Evolutionary conservation across 1,284 basidiomycete genomes (phyloP), one percentile per base, ranked within the genome.

Genomic region (Malassezia sp.): DNA sequence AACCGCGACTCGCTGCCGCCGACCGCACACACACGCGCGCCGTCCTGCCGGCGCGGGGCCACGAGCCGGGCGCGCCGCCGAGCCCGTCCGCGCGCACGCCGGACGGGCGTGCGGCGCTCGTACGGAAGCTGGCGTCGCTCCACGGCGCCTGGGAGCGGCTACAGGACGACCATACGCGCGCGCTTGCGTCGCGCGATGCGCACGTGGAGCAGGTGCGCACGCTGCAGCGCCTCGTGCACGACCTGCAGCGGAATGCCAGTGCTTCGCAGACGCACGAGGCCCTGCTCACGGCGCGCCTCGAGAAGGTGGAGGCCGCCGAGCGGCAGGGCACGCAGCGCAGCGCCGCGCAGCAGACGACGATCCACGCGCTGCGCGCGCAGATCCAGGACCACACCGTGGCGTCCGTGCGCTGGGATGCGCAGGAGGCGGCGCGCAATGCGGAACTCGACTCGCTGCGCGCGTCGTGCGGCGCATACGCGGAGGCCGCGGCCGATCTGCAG

Each of bases 161-260:
- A 8, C 44, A 52, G 21, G 18, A 15, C 12, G 45, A 48, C 17
- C 35, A 47, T 26, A 35, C 42, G 11, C 9, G 11, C 5, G 26
- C 48, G 1, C 9, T 32, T 0, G 24, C 46, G 8, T 47, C 54
- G 34, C 52, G 48, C 37, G 52, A 55, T 15, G n/a, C n/a, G n/a
- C n/a, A 41, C 39, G 1, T 72, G 82, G 17, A 10, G 20, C 26
- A 12, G 26, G 21, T 29, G 17, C 12, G 26, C n/a, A 26, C 32
- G 24, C 39, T 49, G 10, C 23, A 41, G 37, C 30, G 40, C 6
- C 22, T 44, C 17, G 18, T 38, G n/a, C 23, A 28, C 10, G 6
- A 12, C 4, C 39, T 52, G 3, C 35, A 23, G 5, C 40, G 36
- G 7, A 36, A 43, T 20, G 36, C 44, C 3, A 22, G 24, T 11